Percentiles rank a stretch among this genome's conserved stretches.
Conservation (phyloP, 2,329 filamentous ascomycete genomes). For the Paracoccidioides lutzii region DNA sequence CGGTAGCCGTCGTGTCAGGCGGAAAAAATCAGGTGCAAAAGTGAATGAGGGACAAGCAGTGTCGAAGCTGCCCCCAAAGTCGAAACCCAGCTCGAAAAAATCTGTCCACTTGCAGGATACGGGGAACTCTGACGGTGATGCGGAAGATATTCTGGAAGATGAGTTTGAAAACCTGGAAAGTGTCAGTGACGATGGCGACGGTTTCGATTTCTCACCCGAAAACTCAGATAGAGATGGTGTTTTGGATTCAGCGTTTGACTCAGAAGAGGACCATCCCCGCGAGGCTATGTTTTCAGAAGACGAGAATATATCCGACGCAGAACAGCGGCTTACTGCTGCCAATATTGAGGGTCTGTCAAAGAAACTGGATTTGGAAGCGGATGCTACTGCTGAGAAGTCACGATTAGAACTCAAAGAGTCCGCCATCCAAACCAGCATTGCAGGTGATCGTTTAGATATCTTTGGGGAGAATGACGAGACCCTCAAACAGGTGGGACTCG, state of each 20-base stretch:
- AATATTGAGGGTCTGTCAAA: slow-evolving; percentile 88
- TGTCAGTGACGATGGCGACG: slow-evolving; percentile 27
- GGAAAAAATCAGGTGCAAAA: slow-evolving; percentile 24
- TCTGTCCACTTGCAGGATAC: slow-evolving; percentile 28
- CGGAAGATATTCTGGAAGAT: slow-evolving; percentile 32
- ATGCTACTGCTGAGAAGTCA: slow-evolving; percentile 68
- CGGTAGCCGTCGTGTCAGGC: slow-evolving; percentile 17
- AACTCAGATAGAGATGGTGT: slow-evolving; percentile 32
- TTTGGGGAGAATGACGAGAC: slow-evolving; percentile 45
- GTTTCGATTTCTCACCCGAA: slow-evolving; percentile 43
- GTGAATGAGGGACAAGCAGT: slow-evolving; percentile 19
- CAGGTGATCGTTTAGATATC: slow-evolving; percentile 57
- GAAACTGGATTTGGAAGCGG: slow-evolving; percentile 66
- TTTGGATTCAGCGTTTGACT: slow-evolving; percentile 53
- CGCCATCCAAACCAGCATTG: slow-evolving; percentile 87
- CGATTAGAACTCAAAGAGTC: slow-evolving; percentile 75
- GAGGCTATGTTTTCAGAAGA: slow-evolving; percentile 88
- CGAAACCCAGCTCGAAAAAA: too few species aligned
- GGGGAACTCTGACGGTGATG: slow-evolving; percentile 21
- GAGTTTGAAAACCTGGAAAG: slow-evolving; percentile 35
- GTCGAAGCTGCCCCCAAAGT: slow-evolving; percentile 12
- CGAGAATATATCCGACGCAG: slow-evolving; percentile 73
- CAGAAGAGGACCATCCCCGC: slow-evolving; percentile 49
- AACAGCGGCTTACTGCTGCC: slow-evolving; percentile 83
- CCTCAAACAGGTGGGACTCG: slow-evolving; percentile 50